Conservation (phyloP, 2,329 filamentous ascomycete genomes). For the Colletotrichum coccodes region DNA sequence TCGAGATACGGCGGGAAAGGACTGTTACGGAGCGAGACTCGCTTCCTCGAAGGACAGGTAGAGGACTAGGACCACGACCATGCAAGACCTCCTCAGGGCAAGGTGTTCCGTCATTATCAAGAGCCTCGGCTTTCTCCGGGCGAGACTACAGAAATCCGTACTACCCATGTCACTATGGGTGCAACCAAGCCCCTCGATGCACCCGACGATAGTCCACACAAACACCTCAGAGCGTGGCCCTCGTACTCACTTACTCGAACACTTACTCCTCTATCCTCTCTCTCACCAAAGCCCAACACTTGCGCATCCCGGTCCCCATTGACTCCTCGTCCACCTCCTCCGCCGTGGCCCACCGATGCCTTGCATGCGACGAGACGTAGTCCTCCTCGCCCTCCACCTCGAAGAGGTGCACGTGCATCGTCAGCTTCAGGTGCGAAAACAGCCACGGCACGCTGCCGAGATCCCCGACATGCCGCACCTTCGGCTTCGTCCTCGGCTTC, state of each 20-base stretch:
- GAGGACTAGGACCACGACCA: background rate
- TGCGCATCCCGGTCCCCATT: slow-evolving; percentile 69
- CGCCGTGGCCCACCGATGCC: slow-evolving; percentile 49
- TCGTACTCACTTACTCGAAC: too few relatives aligned
- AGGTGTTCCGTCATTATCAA: background rate
- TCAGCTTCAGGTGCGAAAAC: slow-evolving; percentile 66
- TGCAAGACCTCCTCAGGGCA: background rate
- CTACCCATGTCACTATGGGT: background rate
- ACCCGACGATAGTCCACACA: background rate
- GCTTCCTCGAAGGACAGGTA: background rate
- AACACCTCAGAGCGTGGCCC: too few relatives aligned
- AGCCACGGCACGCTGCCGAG: slow-evolving; percentile 66
- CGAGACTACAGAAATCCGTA: background rate
- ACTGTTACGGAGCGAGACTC: background rate
- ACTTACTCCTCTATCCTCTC: slow-evolving; percentile 33
- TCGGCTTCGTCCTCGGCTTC: background rate
- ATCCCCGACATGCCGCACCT: slow-evolving; percentile 48
- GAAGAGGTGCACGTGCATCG: slow-evolving; percentile 67
- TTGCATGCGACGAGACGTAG: slow-evolving; percentile 2
- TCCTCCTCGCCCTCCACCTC: slow-evolving; percentile 39
- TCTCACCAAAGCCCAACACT: slow-evolving; percentile 61
- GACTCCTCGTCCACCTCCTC: slow-evolving; percentile 57
- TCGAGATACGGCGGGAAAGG: background rate
- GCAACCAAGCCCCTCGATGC: background rate
- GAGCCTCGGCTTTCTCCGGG: background rate